A percentile compares a stretch with the other conserved stretches of the same genome.
Evolutionary conservation across 352 stramenopile species (phyloP).

Genomic region (Stephanocyclus meneghinianus): DNA sequence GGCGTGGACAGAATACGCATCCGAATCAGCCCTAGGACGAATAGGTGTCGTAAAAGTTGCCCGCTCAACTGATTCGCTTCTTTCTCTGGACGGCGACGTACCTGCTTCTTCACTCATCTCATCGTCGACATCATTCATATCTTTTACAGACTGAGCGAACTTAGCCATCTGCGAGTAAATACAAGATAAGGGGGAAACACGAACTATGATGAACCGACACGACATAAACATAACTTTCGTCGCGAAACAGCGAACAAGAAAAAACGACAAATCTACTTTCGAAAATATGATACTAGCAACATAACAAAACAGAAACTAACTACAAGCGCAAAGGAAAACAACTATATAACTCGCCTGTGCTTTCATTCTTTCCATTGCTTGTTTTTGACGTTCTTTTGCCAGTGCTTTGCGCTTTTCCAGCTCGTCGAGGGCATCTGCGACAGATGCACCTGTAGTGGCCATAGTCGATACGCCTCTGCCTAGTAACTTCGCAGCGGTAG

Average conservation of each 20-base stretch:
- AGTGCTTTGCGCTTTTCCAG: slow-evolving; percentile 54
- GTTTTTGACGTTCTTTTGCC: slow-evolving; percentile 28
- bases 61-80: slow-evolving; percentile 21
- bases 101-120: slow-evolving; percentile 31
- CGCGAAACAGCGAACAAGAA: too few relatives aligned
- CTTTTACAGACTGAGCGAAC: slow-evolving; percentile 70
- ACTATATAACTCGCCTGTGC: slow-evolving; percentile 4
- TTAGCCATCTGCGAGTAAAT: slow-evolving; percentile 58
- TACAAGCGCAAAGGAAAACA: background rate
- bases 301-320: background rate
- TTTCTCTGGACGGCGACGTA: slow-evolving; percentile 23
- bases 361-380: slow-evolving; percentile 64
- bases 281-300: too few relatives aligned
- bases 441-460: background rate
- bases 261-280: too few relatives aligned
- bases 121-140: slow-evolving; percentile 40
- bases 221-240: too few relatives aligned
- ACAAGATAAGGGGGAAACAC: too few relatives aligned
- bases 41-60: slow-evolving; percentile 32
- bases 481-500: slow-evolving; percentile 49
- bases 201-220: too few relatives aligned
- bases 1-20: slow-evolving; percentile 11
- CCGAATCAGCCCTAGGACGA: slow-evolving; percentile 14
- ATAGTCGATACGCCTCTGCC: slow-evolving; percentile 19
- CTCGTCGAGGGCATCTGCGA: background rate